Percentiles rank a stretch among this genome's conserved stretches.
Evolutionary conservation across 768 basidiomycete genomes (phyloP).

Genomic region (Strobilomyces confusus): DNA sequence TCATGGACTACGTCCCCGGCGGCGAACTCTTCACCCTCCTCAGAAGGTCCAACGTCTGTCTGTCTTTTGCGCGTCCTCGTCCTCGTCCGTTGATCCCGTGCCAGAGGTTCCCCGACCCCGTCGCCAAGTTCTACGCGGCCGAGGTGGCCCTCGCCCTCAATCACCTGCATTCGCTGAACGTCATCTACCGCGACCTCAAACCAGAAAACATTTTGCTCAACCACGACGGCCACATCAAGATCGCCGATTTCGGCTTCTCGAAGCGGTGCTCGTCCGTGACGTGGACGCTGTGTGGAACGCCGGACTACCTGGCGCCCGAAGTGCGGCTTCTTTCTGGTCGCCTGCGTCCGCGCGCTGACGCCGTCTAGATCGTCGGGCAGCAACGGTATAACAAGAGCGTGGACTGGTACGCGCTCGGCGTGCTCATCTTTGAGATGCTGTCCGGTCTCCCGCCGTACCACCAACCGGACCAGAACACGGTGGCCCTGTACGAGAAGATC

Average conservation of each 20-base stretch:
- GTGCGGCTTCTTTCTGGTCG: constrained; percentile 35
- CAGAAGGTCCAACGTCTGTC: constrained; percentile 78
- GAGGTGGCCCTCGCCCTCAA: constrained; percentile 92
- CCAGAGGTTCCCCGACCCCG: constrained; percentile 92
- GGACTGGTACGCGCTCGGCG: constrained; percentile 98
- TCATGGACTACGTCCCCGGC: constrained; percentile 95
- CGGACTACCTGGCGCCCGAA: constrained; percentile 97
- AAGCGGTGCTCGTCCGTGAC: constrained; percentile 84
- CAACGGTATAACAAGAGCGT: constrained; percentile 93
- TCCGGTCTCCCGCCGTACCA: constrained; percentile 95
- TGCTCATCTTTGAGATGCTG: constrained; percentile 97
- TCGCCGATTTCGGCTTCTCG: constrained; percentile 96
- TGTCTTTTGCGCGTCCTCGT: constrained; percentile 7
- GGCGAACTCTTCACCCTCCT: constrained; percentile 95
- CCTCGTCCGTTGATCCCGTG: constrained; percentile 7
- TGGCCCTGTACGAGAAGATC: constrained; percentile 90
- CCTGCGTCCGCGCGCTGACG: constrained; percentile 5
- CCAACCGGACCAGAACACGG: constrained; percentile 77
- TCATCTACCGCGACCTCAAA: constrained; percentile 97
- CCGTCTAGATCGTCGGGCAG: constrained; percentile 64
- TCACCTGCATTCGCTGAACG: constrained; percentile 79
- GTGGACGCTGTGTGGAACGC: constrained; percentile 94
- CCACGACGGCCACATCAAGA: constrained; percentile 94
- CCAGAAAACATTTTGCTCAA: constrained; percentile 95
- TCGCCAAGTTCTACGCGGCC: constrained; percentile 96